phyloP scores from a whole-genome alignment of 495 filamentous ascomycete genomes.

The Cercophora scortea region DNA sequence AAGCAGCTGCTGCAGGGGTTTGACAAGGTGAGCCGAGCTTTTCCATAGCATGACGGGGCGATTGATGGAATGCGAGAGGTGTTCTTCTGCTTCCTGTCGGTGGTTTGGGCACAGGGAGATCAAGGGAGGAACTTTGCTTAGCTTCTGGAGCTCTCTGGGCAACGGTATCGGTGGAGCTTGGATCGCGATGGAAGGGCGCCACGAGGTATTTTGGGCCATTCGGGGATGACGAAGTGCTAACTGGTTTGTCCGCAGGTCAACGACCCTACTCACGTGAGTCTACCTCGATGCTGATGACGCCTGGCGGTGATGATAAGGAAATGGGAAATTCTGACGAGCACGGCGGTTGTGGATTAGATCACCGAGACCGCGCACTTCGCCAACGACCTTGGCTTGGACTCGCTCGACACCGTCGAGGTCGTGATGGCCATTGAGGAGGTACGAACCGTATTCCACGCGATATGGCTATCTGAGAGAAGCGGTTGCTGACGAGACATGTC shows the following conservation, averaged over 20 bases:
- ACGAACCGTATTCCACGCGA: conserved; percentile 15
- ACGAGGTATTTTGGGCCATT: not conserved
- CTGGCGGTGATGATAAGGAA: not conserved
- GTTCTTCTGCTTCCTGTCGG: not conserved
- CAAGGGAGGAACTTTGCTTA: not conserved
- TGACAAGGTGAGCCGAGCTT: conserved; percentile 94
- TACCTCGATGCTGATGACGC: not conserved
- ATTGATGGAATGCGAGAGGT: not conserved
- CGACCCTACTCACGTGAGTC: conserved; percentile 67
- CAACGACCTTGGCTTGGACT: conserved; percentile 93
- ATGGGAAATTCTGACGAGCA: conserved; percentile 2
- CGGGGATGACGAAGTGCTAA: not conserved
- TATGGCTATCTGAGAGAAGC: not conserved
- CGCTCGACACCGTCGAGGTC: conserved; percentile 95
- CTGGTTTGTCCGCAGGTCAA: conserved; percentile 47
- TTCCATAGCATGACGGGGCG: too few relatives aligned
- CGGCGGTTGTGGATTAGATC: conserved; percentile 51
- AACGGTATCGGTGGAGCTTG: not conserved
- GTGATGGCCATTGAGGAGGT: conserved; percentile 99
- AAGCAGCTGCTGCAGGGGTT: conserved; percentile 86
- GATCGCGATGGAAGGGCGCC: not conserved
- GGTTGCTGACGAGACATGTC: not conserved
- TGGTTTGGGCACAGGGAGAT: not conserved
- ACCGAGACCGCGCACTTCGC: conserved; percentile 77
- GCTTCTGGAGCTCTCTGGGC: not conserved